Evolutionary conservation across 768 basidiomycete species (phyloP), one percentile per base, ranked within the genome.

Genomic region (Clavulina sp.): DNA sequence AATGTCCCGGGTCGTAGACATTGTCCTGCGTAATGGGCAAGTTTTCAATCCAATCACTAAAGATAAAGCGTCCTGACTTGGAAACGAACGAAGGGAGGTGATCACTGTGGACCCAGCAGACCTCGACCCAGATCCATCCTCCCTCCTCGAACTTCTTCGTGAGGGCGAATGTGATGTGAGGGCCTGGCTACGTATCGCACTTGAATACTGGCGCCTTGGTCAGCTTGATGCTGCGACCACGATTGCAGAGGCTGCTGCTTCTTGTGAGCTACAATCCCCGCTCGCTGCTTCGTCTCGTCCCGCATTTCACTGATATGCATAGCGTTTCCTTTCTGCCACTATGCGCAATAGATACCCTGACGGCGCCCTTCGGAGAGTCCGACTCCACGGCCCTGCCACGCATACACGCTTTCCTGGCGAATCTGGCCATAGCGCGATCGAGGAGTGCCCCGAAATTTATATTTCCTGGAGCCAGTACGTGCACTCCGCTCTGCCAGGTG

Each of bases 41-140:
- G n/a, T n/a, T n/a, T n/a, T n/a, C n/a, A n/a, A n/a, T n/a, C n/a
- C n/a, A n/a, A n/a, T n/a, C n/a, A n/a, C n/a, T n/a, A n/a, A n/a
- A n/a, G n/a, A n/a, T n/a, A n/a, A n/a, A n/a, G n/a, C n/a, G n/a
- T n/a, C n/a, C n/a, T n/a, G n/a, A n/a, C n/a, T n/a, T n/a, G n/a
- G n/a, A n/a, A n/a, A n/a, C n/a, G n/a, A n/a, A n/a, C n/a, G n/a
- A n/a, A 24, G 43, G 26, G 89, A 92, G 66, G 76, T 85, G 61
- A 83, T 92, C 54, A 83, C 84, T 21, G 80, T 96, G 54, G 85
- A 93, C 69, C 74, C 96, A 34, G 84, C 86, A 68, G 70, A 81
- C 58, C 78, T 97, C 48, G 83, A 86, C 64, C 78, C 78, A 3
- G 79, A 76, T 59, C 77, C 81, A 4, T 30, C 28, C 29, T 13